Conservation (phyloP, 1,284 basidiomycete species). For the Ganoderma sinense region DNA sequence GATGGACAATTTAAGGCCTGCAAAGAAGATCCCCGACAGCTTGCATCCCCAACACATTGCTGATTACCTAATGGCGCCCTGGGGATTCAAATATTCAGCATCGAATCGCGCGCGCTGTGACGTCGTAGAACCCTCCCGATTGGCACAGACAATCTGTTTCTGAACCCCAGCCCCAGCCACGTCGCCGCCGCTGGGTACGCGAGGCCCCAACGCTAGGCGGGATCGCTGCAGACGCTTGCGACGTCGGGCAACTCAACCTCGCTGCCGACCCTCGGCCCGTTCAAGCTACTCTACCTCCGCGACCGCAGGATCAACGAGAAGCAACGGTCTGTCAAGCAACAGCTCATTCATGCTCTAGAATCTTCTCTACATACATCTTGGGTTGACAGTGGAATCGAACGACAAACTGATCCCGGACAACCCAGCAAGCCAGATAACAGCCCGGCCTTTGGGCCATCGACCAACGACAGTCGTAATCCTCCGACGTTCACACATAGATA, state of each 20-base stretch:
- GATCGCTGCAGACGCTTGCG: neutral
- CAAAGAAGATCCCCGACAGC: conserved; percentile 19
- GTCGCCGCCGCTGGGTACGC: neutral
- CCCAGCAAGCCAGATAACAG: neutral
- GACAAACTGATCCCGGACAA: neutral
- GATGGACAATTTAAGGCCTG: conserved; percentile 24
- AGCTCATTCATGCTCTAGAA: neutral
- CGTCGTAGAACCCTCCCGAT: conserved; percentile 21
- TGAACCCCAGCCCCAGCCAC: neutral
- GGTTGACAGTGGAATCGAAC: neutral
- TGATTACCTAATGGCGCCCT: conserved; percentile 29
- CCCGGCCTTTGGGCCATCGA: neutral
- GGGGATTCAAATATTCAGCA: conserved; percentile 24
- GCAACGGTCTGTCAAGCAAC: neutral
- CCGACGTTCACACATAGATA: conserved; percentile 12
- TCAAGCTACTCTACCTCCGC: neutral
- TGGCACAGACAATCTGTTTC: conserved; percentile 7
- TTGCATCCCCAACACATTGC: conserved; percentile 33
- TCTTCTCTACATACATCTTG: neutral
- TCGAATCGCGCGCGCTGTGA: conserved; percentile 5
- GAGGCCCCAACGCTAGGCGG: neutral
- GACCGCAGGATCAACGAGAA: neutral
- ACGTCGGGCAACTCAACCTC: neutral
- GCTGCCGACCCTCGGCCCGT: neutral
- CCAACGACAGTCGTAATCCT: neutral